Conservation (phyloP, 2,329 filamentous ascomycete species). For the Cryphonectria parasitica region DNA sequence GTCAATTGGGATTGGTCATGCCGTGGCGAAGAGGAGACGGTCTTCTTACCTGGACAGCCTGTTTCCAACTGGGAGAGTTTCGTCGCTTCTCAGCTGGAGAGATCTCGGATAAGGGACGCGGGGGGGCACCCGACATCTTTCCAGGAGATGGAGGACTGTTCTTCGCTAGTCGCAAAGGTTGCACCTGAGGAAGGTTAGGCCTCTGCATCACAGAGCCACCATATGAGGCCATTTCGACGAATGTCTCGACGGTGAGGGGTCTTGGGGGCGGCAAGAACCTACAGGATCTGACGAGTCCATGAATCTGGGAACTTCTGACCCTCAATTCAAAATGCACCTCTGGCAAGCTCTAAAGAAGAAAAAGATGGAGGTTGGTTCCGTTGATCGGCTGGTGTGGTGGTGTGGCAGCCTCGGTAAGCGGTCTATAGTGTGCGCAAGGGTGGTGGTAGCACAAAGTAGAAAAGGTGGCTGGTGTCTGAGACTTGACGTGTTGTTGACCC, state of each 20-base stretch:
- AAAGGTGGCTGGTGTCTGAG: slow-evolving; percentile 26
- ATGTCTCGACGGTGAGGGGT: background rate
- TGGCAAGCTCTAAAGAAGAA: background rate
- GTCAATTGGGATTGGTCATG: slow-evolving; percentile 1
- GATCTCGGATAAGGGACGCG: slow-evolving; percentile 85
- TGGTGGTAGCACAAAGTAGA: slow-evolving; percentile 21
- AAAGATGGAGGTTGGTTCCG: slow-evolving; percentile 18
- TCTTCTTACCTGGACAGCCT: slow-evolving; percentile 69
- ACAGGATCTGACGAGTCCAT: slow-evolving; percentile 27
- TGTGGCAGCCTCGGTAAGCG: slow-evolving; percentile 15
- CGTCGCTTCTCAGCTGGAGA: slow-evolving; percentile 82
- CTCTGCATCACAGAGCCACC: slow-evolving; percentile 7
- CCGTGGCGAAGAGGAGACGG: slow-evolving; percentile 36
- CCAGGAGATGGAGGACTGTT: slow-evolving; percentile 66
- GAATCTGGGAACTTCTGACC: slow-evolving; percentile 7
- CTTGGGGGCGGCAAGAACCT: slow-evolving; percentile 8
- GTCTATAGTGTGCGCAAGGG: slow-evolving; percentile 20
- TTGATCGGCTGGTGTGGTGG: slow-evolving; percentile 21
- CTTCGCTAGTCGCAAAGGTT: slow-evolving; percentile 81
- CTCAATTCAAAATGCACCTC: slow-evolving; percentile 18
- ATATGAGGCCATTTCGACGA: background rate
- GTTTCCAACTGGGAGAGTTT: slow-evolving; percentile 91
- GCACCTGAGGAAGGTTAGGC: slow-evolving; percentile 55
- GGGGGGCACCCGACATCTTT: slow-evolving; percentile 64
- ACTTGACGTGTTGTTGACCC: slow-evolving; percentile 3